Evolutionary conservation across 177 flowering plant genomes (phyloP).

Genomic region (Vitis hybrid): DNA sequence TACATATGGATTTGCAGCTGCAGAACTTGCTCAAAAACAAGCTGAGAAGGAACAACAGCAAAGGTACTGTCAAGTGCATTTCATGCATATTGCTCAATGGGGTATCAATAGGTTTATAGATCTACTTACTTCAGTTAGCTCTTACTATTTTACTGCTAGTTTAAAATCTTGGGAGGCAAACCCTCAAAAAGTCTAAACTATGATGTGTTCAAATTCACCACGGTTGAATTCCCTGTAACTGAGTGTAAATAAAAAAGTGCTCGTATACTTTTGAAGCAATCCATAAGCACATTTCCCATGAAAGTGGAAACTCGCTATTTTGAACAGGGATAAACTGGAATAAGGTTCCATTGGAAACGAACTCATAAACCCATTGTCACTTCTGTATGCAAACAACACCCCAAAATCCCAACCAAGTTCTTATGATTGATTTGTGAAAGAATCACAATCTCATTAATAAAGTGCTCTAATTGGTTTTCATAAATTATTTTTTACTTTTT

Average conservation of each 20-base stretch:
- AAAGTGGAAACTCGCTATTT: too few species aligned
- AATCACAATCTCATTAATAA: too few species aligned
- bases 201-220: neutral
- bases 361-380: too few species aligned
- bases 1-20: constrained; percentile 94
- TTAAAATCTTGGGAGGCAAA: neutral
- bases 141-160: neutral
- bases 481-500: neutral
- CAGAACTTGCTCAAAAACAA: constrained; percentile 82
- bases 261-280: too few species aligned
- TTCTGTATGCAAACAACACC: too few species aligned
- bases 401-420: too few species aligned
- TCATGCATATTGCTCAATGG: neutral
- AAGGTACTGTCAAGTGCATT: constrained; percentile 43
- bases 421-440: too few species aligned
- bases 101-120: neutral
- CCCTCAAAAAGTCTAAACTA: neutral
- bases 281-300: too few species aligned
- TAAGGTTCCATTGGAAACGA: too few species aligned
- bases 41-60: constrained; percentile 82
- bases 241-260: neutral
- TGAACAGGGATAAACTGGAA: too few species aligned
- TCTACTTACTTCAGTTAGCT: neutral
- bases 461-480: too few species aligned
- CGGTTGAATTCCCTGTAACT: neutral